Base-by-base conservation (phyloP, 148 eudicot genomes). In the Salicornia ramosissima region DNA sequence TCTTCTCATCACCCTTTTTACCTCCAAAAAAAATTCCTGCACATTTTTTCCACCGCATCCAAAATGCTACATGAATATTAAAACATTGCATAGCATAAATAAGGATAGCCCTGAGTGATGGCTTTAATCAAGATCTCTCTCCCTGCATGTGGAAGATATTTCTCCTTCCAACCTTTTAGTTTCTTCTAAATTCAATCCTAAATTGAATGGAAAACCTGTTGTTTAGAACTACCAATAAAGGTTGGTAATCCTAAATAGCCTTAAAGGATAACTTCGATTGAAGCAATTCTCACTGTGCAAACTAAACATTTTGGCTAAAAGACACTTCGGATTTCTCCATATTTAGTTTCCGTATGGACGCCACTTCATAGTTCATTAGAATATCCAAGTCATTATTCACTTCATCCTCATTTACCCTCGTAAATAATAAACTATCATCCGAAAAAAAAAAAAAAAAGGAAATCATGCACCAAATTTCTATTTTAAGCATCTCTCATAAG, bases 11-110 rank as follows among this genome's bases (percentile, higher is more conserved):
- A 5, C 6, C 19, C 28, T 26, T n/a, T 46, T 25, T 43, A n/a
- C 28, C 68, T 53, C 68, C 68, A 42, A 29, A 46, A 65, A 16
- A 65, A 45, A 62, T 22, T n/a, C 10, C 53, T 16, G 14, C 68
- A 42, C 21, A 0, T 13, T 16, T 10, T 45, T 10, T 28, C 68
- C 0, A 65, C 43, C 16, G 43, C 30, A 0, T 46, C 10, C 9
- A 60, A 18, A 18, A 7, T 31, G 10, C 40, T 8, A 8, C 40
- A 3, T 36, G 40, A 8, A 36, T 36, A 3, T 36, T 36, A 36
- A 36, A 36, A 36, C 40, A 36, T 36, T 36, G 40, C 40, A 36
- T 36, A 3, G 40, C 40, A 8, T 36, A 36, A 4, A 8, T 36
- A 36, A 8, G 40, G 4, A 36, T 36, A 8, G 40, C 4, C 4